These are phyloP conservation scores for Lepidium africanum DNA, from an alignment of 345 rosid species.

Conservation along the genomic window DNA sequence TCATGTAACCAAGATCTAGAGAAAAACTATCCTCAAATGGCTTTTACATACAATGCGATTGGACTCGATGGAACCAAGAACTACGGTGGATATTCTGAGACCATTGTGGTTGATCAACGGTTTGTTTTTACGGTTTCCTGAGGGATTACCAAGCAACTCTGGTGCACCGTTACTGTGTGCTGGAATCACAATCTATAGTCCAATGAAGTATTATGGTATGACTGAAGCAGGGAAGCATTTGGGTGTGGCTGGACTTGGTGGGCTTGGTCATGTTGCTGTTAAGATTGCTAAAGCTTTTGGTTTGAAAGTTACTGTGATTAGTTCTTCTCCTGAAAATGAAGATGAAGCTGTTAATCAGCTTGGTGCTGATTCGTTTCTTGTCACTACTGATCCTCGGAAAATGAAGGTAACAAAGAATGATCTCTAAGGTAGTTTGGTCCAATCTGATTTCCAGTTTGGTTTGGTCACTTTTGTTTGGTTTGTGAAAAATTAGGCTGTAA, in stretches of 20 bases:
- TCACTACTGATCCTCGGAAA: slow-evolving; percentile 46
- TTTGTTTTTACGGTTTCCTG: slow-evolving; percentile 63
- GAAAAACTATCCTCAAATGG: slow-evolving; percentile 52
- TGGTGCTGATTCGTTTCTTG: slow-evolving; percentile 40
- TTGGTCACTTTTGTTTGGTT: not conserved
- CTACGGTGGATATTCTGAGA: slow-evolving; percentile 75
- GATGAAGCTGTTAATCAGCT: slow-evolving; percentile 16
- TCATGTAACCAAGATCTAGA: slow-evolving; percentile 65
- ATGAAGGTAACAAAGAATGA: slow-evolving; percentile 45
- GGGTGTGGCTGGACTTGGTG: slow-evolving; percentile 88
- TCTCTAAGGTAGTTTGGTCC: not conserved
- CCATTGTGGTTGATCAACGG: slow-evolving; percentile 61
- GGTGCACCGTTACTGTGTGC: slow-evolving; percentile 83
- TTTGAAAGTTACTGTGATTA: slow-evolving; percentile 75
- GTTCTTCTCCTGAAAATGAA: slow-evolving; percentile 40
- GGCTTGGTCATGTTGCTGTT: slow-evolving; percentile 88
- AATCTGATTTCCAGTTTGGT: not conserved
- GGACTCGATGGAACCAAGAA: slow-evolving; percentile 48
- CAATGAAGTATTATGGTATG: slow-evolving; percentile 86
- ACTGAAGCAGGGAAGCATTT: slow-evolving; percentile 76
- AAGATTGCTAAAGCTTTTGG: slow-evolving; percentile 87
- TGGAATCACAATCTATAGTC: slow-evolving; percentile 84
- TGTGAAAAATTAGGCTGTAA: slow-evolving; percentile 40
- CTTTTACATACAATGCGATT: slow-evolving; percentile 50
- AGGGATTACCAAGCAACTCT: slow-evolving; percentile 51